Evolutionary conservation across 2,329 filamentous ascomycete genomes (phyloP).

Genomic region (Trichophyton rubrum): DNA sequence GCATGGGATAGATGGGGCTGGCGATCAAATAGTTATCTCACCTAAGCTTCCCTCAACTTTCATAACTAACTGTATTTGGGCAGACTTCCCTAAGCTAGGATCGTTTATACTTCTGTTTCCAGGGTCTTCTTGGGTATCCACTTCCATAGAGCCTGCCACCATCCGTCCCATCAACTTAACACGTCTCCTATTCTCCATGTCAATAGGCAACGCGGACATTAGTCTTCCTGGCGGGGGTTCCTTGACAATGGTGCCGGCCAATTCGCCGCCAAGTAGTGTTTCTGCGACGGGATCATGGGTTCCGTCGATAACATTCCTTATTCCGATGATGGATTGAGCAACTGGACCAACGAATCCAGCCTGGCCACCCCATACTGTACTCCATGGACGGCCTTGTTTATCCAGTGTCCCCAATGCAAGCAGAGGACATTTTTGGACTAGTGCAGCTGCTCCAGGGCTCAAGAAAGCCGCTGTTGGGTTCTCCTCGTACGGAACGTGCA

Average conservation of each 20-base stretch:
- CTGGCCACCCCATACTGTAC: conserved; percentile 64
- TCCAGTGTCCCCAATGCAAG: conserved; percentile 65
- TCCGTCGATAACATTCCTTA: conserved; percentile 49
- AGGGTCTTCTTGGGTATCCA: conserved; percentile 18
- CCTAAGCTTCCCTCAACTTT: conserved; percentile 57
- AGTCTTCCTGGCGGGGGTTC: conserved; percentile 34
- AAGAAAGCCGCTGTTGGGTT: conserved; percentile 59
- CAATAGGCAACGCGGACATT: conserved; percentile 50
- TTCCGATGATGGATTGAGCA: conserved; percentile 50
- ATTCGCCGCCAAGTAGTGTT: conserved; percentile 42
- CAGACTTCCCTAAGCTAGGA: conserved; percentile 19
- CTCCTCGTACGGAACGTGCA: conserved; percentile 44
- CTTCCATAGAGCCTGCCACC: conserved; percentile 47
- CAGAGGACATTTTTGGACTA: conserved; percentile 52
- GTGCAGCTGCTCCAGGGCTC: conserved; percentile 46
- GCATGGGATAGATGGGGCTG: neutral
- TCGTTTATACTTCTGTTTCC: conserved; percentile 10
- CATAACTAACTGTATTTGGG: conserved; percentile 47
- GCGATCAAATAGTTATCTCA: conserved; percentile 18
- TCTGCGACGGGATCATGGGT: conserved; percentile 57
- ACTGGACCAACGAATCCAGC: conserved; percentile 53
- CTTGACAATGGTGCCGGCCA: conserved; percentile 34
- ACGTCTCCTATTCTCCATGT: conserved; percentile 55
- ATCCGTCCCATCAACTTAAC: conserved; percentile 63
- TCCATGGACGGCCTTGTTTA: conserved; percentile 55